Conservation (phyloP, 495 filamentous ascomycete species). For the Melanomma pulvis-pyrius region DNA sequence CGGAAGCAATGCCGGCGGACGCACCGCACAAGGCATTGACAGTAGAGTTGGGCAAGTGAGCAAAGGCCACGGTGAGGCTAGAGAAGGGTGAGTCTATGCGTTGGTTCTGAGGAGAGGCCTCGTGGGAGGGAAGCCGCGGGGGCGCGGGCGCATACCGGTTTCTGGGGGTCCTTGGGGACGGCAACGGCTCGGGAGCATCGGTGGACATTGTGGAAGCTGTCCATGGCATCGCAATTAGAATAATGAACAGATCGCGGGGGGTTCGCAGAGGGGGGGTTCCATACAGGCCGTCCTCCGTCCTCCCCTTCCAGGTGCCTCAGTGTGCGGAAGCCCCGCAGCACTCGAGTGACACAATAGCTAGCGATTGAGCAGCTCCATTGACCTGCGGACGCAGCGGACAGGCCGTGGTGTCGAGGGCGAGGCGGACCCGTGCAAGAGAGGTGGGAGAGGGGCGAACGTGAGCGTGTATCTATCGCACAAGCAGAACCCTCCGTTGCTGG, state of each 20-base stretch:
- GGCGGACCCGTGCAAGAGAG: neutral
- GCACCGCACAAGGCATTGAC: constrained; percentile 78
- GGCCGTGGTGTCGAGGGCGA: constrained; percentile 3
- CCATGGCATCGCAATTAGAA: constrained; percentile 10
- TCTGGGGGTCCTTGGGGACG: constrained; percentile 29
- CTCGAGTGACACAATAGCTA: constrained; percentile 42
- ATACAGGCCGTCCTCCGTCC: constrained; percentile 39
- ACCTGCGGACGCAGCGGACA: constrained; percentile 18
- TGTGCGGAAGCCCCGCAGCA: constrained; percentile 48
- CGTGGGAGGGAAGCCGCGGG: constrained; percentile 17
- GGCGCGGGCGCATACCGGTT: constrained; percentile 37
- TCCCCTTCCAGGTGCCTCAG: constrained; percentile 37
- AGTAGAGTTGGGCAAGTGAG: constrained; percentile 54
- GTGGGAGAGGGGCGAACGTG: neutral
- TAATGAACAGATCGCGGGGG: neutral
- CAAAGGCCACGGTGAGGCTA: constrained; percentile 58
- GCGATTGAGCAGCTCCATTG: constrained; percentile 46
- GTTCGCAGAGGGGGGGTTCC: neutral
- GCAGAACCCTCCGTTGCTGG: neutral
- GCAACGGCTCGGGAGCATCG: constrained; percentile 25
- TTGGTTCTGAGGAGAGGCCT: constrained; percentile 3
- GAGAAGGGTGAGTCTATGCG: constrained; percentile 48
- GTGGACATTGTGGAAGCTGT: constrained; percentile 36
- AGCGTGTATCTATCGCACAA: neutral
- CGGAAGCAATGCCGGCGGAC: constrained; percentile 84